A percentile compares a stretch with the other conserved stretches of the same genome.
Evolutionary conservation across 257 asterid species (phyloP).

Genomic region (Nicotiana tabacum): DNA sequence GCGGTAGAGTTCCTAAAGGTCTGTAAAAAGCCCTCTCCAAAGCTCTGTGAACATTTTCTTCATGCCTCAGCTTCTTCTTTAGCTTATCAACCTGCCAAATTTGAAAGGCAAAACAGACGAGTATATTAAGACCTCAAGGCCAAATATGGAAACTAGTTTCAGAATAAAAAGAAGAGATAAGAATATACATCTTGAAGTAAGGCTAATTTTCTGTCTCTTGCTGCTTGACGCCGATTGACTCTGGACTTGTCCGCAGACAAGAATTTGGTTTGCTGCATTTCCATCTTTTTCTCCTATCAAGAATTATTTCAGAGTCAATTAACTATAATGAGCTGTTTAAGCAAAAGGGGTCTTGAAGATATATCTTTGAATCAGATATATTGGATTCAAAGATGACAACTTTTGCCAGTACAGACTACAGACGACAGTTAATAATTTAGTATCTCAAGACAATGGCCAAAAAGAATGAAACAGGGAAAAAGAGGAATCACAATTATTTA

Average conservation of each 20-base stretch:
- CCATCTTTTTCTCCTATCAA: conserved; percentile 56
- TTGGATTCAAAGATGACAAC: conserved; percentile 4
- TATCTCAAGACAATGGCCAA: background rate
- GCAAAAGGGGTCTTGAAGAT: conserved; percentile 12
- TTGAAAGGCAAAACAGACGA: background rate
- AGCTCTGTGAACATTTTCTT: conserved; percentile 87
- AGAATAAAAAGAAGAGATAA: background rate
- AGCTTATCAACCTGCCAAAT: conserved; percentile 75
- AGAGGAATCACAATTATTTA: background rate
- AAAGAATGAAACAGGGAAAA: background rate
- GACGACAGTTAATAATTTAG: background rate
- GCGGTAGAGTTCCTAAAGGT: conserved; percentile 86
- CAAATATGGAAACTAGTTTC: background rate
- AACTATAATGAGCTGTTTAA: background rate
- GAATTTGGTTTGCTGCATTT: conserved; percentile 35
- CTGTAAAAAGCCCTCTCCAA: conserved; percentile 76
- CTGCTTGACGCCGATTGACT: conserved; percentile 32
- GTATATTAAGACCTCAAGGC: background rate
- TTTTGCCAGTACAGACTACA: conserved; percentile 3
- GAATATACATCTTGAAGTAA: conserved; percentile 60
- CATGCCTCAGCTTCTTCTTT: conserved; percentile 76
- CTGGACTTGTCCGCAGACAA: conserved; percentile 31
- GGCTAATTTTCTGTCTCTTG: conserved; percentile 65
- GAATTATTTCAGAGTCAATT: conserved; percentile 16
- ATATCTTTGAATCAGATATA: background rate